A percentile compares a stretch with the other conserved stretches of the same genome.
Conservation (phyloP, 2,329 filamentous ascomycete genomes). For the Xylariaceae sp. region DNA sequence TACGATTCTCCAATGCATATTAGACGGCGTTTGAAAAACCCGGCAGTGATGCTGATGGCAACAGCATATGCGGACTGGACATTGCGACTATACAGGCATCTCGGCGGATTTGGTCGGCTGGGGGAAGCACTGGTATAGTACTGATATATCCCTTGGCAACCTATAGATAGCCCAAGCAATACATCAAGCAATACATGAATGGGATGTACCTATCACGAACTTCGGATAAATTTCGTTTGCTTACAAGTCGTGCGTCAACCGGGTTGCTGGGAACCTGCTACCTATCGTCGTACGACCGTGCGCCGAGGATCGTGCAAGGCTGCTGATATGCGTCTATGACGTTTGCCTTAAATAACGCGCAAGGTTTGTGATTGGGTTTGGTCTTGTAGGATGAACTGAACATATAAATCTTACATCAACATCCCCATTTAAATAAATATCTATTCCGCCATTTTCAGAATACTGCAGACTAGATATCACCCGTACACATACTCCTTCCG, state of each 20-base stretch:
- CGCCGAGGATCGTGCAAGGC: slow-evolving; percentile 1
- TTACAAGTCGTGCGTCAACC: background rate
- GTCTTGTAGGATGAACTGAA: slow-evolving; percentile 16
- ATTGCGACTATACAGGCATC: background rate
- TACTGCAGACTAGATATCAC: background rate
- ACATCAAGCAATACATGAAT: background rate
- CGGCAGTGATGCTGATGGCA: slow-evolving; percentile 5
- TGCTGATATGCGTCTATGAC: slow-evolving; percentile 18
- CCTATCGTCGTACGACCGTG: slow-evolving; percentile 1
- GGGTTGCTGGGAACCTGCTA: background rate
- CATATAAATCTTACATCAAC: slow-evolving; percentile 26
- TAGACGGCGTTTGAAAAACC: slow-evolving; percentile 21
- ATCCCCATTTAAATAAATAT: slow-evolving; percentile 1
- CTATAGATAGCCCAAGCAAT: background rate
- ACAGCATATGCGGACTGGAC: slow-evolving; percentile 1
- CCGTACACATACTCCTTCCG: background rate
- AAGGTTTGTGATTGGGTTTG: slow-evolving; percentile 16
- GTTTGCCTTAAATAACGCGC: slow-evolving; percentile 26
- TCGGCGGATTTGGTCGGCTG: background rate
- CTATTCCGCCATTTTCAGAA: slow-evolving; percentile 1
- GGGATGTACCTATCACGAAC: background rate
- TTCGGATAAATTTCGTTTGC: background rate
- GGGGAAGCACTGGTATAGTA: background rate
- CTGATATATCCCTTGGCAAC: background rate
- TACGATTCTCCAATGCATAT: slow-evolving; percentile 17